Base-by-base conservation (phyloP, 495 filamentous ascomycete genomes). In the Aspergillus incahuasiensis region DNA sequence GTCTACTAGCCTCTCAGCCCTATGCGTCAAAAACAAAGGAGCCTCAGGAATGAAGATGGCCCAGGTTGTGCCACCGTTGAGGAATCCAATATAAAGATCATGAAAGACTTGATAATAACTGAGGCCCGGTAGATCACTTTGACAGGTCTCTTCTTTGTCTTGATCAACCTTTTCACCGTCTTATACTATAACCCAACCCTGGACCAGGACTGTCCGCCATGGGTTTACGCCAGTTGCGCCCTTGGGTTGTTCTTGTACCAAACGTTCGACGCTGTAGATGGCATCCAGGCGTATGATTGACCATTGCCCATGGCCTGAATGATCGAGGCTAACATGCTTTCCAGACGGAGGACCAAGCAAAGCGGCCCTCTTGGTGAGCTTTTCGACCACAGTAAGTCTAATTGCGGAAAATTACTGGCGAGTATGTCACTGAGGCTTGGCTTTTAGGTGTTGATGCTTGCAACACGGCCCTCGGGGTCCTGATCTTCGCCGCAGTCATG, bases 221-320 rank as follows among this genome's bases (percentile, higher is more conserved):
- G 92, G 94, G 94, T 98, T 15, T 98, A 97, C 78, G 86, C 85
- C 48, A 87, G 84, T 58, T 98, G 90, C 86, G 85, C 95, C 19
- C 73, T 87, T 44, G 94, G 94, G 2, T 72, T 98, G 60, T 96
- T 97, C 68, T 72, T 98, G 32, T 98, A 98, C 66, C 94, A 98
- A 79, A 98, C 94, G 0, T 97, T 97, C 70, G 94, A 98, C 73
- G 94, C 92, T 5, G 89, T 96, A 48, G 94, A 98, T 74, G 94
- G 94, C 41, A 82, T 89, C 34, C 94, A 98, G 68, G 94, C 94
- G 81, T 89, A 82, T 48, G 87, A 78, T 51, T 43, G 35, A 34
- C 16, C 32, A 35, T 39, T 21, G 20, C 28, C 42, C 45, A 12
- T 25, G 28, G 18, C 40, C n/a, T 49, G 28, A 44, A 20, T 8